Base-by-base conservation (phyloP, 1,284 basidiomycete species). In the Puccinia coronata region DNA sequence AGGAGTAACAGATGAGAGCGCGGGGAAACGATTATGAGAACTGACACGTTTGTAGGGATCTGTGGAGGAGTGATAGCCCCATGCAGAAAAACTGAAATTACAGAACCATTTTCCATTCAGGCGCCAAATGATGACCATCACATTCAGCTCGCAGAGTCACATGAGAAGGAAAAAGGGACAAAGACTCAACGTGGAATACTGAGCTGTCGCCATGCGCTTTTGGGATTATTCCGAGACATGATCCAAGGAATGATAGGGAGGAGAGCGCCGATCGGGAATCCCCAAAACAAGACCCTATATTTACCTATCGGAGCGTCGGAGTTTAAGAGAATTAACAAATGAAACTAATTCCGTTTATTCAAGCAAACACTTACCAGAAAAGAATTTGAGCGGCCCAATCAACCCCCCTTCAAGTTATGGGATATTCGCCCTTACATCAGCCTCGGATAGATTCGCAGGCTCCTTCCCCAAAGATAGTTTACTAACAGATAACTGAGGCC, bases 201-300 rank as follows among this genome's bases (percentile, higher is more conserved):
- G 53, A 85, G 81, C 55, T 82, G 81, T 39, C 82, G 82, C 83
- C 83, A 84, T 67, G 83, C 65, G 76, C 71, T 63, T 34, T 81
- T 71, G 2, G 84, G 83, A n/a, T 82, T 84, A 6, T 83, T 51
- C 47, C 82, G 83, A 75, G 83, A 82, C 6, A 85, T 36, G 51
- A 83, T n/a, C 84, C 84, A 86, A 0, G 85, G 84, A 9, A 85
- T 73, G 41, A 86, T 14, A 4, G 85, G 85, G 0, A 86, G 77
- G 20, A 84, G 18, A 8, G 82, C 83, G 14, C 85, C 85, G 61
- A 84, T 70, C 11, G 83, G 82, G 78, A 86, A 86, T 47, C 85
- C 85, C 82, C 82, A 82, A 77, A 85, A 83, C 16, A 82, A 70
- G n/a, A 59, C 41, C 55, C 69, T 69, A 57, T 80, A 80, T 61